A percentile compares a stretch with the other conserved stretches of the same genome.
Conservation (phyloP, 306 rosid species). For the Quercus parvula region DNA sequence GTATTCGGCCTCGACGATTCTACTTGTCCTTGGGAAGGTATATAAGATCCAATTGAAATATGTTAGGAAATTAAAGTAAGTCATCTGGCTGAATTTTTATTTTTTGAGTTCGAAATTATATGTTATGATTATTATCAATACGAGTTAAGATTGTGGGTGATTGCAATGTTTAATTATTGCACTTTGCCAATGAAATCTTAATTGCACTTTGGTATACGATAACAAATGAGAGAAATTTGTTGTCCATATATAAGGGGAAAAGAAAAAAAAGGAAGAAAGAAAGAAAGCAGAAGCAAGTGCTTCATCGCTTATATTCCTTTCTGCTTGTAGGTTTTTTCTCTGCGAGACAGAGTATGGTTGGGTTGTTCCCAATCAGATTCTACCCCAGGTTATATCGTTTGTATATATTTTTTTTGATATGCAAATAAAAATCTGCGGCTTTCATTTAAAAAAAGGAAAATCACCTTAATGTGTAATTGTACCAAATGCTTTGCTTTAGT, state of each 20-base stretch:
- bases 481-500: too few relatives aligned
- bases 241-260: not conserved
- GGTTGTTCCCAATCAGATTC: too few relatives aligned
- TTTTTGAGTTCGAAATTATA: not conserved
- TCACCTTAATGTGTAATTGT: too few relatives aligned
- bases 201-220: not conserved
- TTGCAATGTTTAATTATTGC: not conserved
- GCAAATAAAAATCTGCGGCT: too few relatives aligned
- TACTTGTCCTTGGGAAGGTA: constrained; percentile 26
- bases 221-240: not conserved
- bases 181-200: not conserved
- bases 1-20: constrained; percentile 33
- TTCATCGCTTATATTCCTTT: too few relatives aligned
- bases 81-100: constrained; percentile 24
- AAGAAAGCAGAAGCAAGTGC: not conserved
- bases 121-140: not conserved
- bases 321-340: too few relatives aligned
- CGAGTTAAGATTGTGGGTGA: not conserved
- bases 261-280: not conserved
- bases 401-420: too few relatives aligned
- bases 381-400: too few relatives aligned
- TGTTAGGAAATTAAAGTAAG: too few relatives aligned
- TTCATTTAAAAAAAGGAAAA: too few relatives aligned
- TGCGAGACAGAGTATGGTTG: too few relatives aligned
- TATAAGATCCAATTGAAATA: not conserved